phyloP scores from a whole-genome alignment of 768 basidiomycete species.

The Lentinus tigrinus region DNA sequence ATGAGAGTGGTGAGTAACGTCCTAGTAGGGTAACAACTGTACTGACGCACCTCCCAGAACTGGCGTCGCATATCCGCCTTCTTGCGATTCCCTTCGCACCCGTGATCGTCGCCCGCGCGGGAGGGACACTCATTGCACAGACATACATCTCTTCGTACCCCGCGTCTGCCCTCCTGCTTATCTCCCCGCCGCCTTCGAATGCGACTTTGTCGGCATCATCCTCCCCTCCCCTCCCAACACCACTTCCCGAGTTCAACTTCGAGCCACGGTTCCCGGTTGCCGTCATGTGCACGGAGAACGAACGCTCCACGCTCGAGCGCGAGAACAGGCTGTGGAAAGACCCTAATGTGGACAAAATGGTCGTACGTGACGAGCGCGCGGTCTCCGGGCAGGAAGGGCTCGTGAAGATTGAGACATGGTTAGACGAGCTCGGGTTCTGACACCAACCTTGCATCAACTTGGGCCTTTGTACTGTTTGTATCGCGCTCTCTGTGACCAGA shows the following conservation, averaged over 20 bases:
- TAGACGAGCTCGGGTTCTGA: constrained; percentile 55
- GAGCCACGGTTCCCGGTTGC: constrained; percentile 64
- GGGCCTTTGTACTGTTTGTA: too few relatives aligned
- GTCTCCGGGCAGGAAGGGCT: constrained; percentile 39
- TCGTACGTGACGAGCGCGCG: constrained; percentile 7
- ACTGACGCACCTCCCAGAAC: too few relatives aligned
- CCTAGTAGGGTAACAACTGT: neutral
- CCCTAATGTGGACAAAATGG: constrained; percentile 22
- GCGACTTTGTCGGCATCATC: constrained; percentile 25
- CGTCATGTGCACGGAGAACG: constrained; percentile 38
- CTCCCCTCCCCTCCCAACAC: constrained; percentile 32
- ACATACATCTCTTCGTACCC: constrained; percentile 69
- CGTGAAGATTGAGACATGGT: constrained; percentile 48
- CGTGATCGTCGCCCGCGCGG: constrained; percentile 50
- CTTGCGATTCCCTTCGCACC: constrained; percentile 55
- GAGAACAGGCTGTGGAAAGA: constrained; percentile 42
- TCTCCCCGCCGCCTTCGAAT: constrained; percentile 52
- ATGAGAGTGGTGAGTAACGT: constrained; percentile 37
- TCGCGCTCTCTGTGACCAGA: neutral
- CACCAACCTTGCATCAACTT: neutral
- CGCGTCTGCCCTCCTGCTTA: constrained; percentile 58
- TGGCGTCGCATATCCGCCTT: constrained; percentile 41
- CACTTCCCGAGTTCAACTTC: constrained; percentile 53
- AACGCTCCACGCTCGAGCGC: constrained; percentile 34
- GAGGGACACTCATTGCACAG: constrained; percentile 57